Base-by-base conservation (phyloP, 495 filamentous ascomycete species). In the Rhizodiscina lignyota region DNA sequence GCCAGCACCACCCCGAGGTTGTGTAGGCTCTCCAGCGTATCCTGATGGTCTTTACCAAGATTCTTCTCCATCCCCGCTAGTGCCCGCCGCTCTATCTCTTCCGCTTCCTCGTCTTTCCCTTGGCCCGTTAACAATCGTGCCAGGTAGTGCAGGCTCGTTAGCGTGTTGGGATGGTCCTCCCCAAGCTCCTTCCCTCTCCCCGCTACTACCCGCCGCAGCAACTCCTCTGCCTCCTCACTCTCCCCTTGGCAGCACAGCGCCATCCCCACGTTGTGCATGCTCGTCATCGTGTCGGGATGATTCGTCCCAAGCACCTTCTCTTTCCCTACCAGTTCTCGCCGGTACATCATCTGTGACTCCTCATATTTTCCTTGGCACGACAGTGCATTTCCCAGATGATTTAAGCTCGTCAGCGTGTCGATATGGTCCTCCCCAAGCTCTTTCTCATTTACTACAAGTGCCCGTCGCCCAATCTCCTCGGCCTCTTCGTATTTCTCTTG, bases 391-490 rank as follows among this genome's bases (percentile, higher is more conserved):
- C 12, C 13, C 15, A 36, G 16, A 19, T 36, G 21, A 19, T 24
- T 24, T 21, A 41, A 18, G 34, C 36, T 41, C 6, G 35, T 41
- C 23, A 38, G 39, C 34, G 39, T 41, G 23, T 41, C 23, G 18
- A 35, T 35, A 38, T 41, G 39, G 20, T 41, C 21, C 8, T 3
- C 6, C 23, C 39, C 39, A 37, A 37, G 39, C 39, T 37, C 35
- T 30, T 38, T 37, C 27, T 41, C 35, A 4, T 26, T 39, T 19
- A 5, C 10, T 30, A 18, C 39, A 35, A 41, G 17, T 35, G 35
- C 33, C 21, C 33, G 34, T 22, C 34, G 19, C 16, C 38, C 13
- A 32, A 41, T 28, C 34, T 8, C 10, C 27, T 41, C 39, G 11
- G 39, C 34, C 29, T 38, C 36, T 10, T 18, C 16, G 19, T 42